These are phyloP conservation scores for Boletus eberwhitei DNA, from an alignment of 768 basidiomycete species.

Conservation along the genomic window DNA sequence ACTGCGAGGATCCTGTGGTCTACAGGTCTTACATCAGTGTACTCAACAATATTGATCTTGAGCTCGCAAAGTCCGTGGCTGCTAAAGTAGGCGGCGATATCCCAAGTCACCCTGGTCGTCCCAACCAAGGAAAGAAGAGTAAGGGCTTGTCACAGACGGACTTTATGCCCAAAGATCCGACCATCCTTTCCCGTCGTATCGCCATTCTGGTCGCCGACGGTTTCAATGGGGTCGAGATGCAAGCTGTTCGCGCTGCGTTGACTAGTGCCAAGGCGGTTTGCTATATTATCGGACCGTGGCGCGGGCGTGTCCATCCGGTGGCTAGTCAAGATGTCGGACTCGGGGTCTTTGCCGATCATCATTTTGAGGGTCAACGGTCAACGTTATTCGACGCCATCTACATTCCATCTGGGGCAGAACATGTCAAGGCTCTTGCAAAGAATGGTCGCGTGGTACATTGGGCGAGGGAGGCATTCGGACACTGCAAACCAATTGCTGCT, in stretches of 20 bases:
- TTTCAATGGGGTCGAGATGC: constrained; percentile 59
- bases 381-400: constrained; percentile 82
- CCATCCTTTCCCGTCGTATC: constrained; percentile 64
- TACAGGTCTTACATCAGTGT: constrained; percentile 64
- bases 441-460: constrained; percentile 78
- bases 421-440: constrained; percentile 52
- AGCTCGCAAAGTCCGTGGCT: constrained; percentile 70
- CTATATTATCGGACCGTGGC: constrained; percentile 70
- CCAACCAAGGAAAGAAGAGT: constrained; percentile 57
- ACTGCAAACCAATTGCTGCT: constrained; percentile 80
- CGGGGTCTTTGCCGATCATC: constrained; percentile 57
- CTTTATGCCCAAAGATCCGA: constrained; percentile 52
- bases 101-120: constrained; percentile 47
- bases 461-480: constrained; percentile 81
- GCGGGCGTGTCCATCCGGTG: constrained; percentile 41
- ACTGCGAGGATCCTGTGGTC: constrained; percentile 74
- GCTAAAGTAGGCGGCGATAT: constrained; percentile 56
- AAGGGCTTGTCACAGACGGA: constrained; percentile 57
- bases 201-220: constrained; percentile 77
- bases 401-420: constrained; percentile 66
- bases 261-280: constrained; percentile 51
- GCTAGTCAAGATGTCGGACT: constrained; percentile 26
- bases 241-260: constrained; percentile 54
- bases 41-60: constrained; percentile 70
- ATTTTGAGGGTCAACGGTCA: constrained; percentile 74